Base-by-base conservation (phyloP, 1,284 basidiomycete species). In the Boletus semigastroideus region DNA sequence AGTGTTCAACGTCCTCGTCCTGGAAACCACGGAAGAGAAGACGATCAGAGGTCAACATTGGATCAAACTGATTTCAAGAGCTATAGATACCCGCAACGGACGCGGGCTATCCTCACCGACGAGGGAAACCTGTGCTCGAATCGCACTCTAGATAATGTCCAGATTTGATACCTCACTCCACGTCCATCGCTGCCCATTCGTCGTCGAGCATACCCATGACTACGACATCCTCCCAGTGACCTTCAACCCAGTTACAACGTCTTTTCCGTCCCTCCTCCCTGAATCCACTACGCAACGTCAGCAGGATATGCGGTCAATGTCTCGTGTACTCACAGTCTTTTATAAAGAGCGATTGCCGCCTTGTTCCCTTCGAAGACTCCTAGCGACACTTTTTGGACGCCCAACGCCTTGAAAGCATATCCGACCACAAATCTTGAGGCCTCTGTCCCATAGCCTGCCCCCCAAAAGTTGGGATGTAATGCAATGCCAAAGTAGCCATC, bases 371-470 rank as follows among this genome's bases (percentile, higher is more conserved):
- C 60, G 10, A 56, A 48, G 2, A 62, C 58, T 0, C 2, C 31
- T 20, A 63, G 49, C 10, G 57, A 57, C 16, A 66, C 51, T 22
- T 61, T 53, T 49, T 68, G 66, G 20, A 65, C 13, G 16, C 51
- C 59, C 28, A 65, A 37, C 25, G 53, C 48, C 19, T 27, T 48
- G 48, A 69, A 65, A 14, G 61, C 60, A 48, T 66, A 57, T 22
- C 60, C 60, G 9, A 66, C 43, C 33, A 62, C 49, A 27, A 58
- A 64, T 42, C 25, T 38, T 39, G 57, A 50, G 2, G 49, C 49
- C 48, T 70, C 64, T 14, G 42, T 60, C n/a, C 57, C 65, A 36
- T 60, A 61, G 16, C 63, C 60, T 46, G 42, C 58, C 6, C 57
- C 57, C 57, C 56, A 64, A 34, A 59, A 59, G 37, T 56, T 46